Evolutionary conservation across 345 rosid species (phyloP).

Genomic region (Pistacia integerrima): DNA sequence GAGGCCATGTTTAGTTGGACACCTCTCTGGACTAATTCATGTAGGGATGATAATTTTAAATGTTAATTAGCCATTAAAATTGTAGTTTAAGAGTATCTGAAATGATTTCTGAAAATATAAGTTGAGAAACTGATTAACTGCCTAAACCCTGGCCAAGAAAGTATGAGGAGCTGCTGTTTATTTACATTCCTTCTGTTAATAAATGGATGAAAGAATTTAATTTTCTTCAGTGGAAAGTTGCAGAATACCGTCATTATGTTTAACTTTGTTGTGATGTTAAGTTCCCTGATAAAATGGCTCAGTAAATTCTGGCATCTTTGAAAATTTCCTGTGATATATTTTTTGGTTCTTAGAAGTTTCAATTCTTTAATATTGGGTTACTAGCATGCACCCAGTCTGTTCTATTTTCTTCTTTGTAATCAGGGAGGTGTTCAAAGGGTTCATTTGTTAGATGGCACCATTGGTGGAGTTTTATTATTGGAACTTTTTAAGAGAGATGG

Average conservation of each 20-base stretch:
- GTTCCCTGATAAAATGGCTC: background rate
- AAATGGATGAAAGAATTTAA: background rate
- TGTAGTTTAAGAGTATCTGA: background rate
- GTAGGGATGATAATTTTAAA: background rate
- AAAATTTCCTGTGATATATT: background rate
- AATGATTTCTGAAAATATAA: background rate
- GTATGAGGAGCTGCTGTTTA: background rate
- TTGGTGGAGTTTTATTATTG: constrained; percentile 74
- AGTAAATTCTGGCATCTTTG: constrained; percentile 10
- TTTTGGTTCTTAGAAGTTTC: constrained; percentile 13
- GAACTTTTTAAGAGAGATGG: constrained; percentile 97
- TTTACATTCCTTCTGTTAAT: background rate
- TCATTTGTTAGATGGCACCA: constrained; percentile 92
- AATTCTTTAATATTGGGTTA: background rate
- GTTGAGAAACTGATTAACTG: background rate
- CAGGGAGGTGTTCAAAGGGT: constrained; percentile 99
- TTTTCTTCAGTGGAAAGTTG: background rate
- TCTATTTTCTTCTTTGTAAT: constrained; percentile 22
- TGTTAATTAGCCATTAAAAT: background rate
- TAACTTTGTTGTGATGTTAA: background rate
- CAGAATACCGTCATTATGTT: background rate
- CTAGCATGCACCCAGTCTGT: constrained; percentile 10
- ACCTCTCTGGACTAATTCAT: too few species aligned
- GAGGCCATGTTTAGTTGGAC: background rate
- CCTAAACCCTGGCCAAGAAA: background rate